phyloP scores from a whole-genome alignment of 1,284 basidiomycete species.

The Coriolopsis trogii region DNA sequence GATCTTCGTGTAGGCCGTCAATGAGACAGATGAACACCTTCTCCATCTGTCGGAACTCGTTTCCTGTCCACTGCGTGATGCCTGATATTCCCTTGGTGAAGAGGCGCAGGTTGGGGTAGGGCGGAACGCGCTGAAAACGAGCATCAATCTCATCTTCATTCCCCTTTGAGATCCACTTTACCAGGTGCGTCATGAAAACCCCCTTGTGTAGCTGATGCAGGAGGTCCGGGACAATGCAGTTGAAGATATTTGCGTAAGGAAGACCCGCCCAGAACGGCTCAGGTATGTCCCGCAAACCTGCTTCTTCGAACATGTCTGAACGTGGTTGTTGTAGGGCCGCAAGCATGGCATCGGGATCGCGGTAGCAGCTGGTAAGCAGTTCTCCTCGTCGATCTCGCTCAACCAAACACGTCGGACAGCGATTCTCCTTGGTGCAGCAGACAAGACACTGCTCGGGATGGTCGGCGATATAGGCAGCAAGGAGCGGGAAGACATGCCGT shows the following conservation, averaged over 20 bases:
- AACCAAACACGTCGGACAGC: slow-evolving; percentile 25
- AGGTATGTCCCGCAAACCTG: slow-evolving; percentile 11
- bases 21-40: slow-evolving; percentile 29
- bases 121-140: slow-evolving; percentile 15
- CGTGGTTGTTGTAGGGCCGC: not conserved
- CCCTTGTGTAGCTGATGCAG: slow-evolving; percentile 35
- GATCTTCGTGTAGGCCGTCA: slow-evolving; percentile 6
- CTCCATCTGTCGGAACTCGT: slow-evolving; percentile 34
- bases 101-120: slow-evolving; percentile 16
- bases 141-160: slow-evolving; percentile 19
- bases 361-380: not conserved
- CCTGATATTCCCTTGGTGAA: slow-evolving; percentile 32
- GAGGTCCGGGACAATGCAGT: slow-evolving; percentile 26
- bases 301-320: not conserved
- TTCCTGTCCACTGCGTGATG: slow-evolving; percentile 34
- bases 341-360: not conserved
- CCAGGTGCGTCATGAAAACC: slow-evolving; percentile 33
- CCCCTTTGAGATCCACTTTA: slow-evolving; percentile 22
- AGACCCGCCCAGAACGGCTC: slow-evolving; percentile 36
- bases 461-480: slow-evolving; percentile 46
- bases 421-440: slow-evolving; percentile 22
- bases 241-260: slow-evolving; percentile 31
- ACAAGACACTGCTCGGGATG: slow-evolving; percentile 44
- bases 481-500: slow-evolving; percentile 36
- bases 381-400: not conserved